Evolutionary conservation across 2,329 filamentous ascomycete species (phyloP).

Genomic region (Cordyceps pruinosa): DNA sequence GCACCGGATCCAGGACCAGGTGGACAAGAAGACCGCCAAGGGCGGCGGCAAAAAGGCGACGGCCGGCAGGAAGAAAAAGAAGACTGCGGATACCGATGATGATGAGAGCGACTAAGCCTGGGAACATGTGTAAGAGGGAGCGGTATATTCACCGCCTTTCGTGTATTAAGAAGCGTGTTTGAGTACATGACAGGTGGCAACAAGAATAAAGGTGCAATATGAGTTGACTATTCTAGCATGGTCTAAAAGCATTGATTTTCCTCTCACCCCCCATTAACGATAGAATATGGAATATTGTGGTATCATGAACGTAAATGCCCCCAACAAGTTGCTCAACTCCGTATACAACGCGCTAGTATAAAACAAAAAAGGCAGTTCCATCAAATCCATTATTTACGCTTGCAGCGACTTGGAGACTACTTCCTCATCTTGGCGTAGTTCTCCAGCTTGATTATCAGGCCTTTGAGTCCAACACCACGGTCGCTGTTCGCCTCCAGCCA

Average conservation of each 20-base stretch:
- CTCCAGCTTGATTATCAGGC: slow-evolving; percentile 58
- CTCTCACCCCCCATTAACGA: neutral
- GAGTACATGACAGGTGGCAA: neutral
- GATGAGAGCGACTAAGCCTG: slow-evolving; percentile 26
- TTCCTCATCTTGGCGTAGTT: slow-evolving; percentile 33
- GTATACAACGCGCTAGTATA: neutral
- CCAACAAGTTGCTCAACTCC: neutral
- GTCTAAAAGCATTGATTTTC: neutral
- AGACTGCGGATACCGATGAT: slow-evolving; percentile 27
- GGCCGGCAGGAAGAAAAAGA: slow-evolving; percentile 31
- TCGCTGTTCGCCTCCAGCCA: slow-evolving; percentile 80
- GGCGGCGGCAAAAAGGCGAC: slow-evolving; percentile 24
- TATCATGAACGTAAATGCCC: slow-evolving; percentile 3
- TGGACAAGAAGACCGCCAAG: slow-evolving; percentile 61
- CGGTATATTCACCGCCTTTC: no score
- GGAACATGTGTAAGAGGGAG: neutral
- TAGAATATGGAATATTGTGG: neutral
- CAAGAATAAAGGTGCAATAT: neutral
- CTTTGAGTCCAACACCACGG: slow-evolving; percentile 68
- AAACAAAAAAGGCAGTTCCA: neutral
- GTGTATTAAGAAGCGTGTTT: neutral
- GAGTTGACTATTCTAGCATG: neutral
- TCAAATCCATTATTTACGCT: neutral
- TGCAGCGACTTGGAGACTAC: slow-evolving; percentile 14
- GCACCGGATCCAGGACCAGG: slow-evolving; percentile 68